phyloP scores from a whole-genome alignment of 371 early-diverging fungal genomes.

The Circinella minor region DNA sequence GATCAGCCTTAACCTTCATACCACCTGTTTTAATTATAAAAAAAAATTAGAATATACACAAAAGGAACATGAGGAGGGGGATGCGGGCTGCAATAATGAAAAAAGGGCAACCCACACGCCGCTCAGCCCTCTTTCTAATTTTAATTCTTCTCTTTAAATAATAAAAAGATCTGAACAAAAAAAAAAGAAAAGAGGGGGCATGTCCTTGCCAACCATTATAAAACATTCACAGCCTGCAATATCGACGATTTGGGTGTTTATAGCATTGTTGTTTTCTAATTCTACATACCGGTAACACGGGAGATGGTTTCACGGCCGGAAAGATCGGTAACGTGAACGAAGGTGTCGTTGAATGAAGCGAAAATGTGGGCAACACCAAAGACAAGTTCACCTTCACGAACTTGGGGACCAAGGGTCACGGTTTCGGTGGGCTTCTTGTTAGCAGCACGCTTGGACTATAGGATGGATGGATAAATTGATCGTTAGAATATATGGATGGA shows the following conservation, averaged over 20 bases:
- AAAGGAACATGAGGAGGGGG: constrained; percentile 35
- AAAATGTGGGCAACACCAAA: constrained; percentile 99
- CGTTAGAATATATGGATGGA: background rate
- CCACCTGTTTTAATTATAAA: constrained; percentile 74
- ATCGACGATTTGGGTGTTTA: constrained; percentile 1
- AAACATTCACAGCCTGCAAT: constrained; percentile 9
- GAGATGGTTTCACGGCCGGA: constrained; percentile 99
- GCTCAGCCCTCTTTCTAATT: constrained; percentile 18
- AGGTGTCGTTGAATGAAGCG: constrained; percentile 99
- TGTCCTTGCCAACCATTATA: constrained; percentile 17
- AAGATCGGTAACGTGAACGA: constrained; percentile 99
- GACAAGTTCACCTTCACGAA: constrained; percentile 97
- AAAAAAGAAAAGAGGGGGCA: constrained; percentile 8
- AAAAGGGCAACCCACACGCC: constrained; percentile 18
- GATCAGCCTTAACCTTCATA: constrained; percentile 99
- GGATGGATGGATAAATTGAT: background rate
- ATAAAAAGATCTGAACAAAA: background rate
- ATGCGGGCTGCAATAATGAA: constrained; percentile 27
- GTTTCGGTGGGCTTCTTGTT: constrained; percentile 80
- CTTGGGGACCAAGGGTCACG: constrained; percentile 97
- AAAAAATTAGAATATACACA: constrained; percentile 17
- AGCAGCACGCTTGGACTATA: constrained; percentile 64
- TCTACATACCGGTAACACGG: constrained; percentile 94
- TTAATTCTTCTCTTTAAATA: background rate
- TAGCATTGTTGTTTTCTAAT: background rate